Conservation (phyloP, 1,139 yeast species). For the Arxiozyma heterogenica region DNA sequence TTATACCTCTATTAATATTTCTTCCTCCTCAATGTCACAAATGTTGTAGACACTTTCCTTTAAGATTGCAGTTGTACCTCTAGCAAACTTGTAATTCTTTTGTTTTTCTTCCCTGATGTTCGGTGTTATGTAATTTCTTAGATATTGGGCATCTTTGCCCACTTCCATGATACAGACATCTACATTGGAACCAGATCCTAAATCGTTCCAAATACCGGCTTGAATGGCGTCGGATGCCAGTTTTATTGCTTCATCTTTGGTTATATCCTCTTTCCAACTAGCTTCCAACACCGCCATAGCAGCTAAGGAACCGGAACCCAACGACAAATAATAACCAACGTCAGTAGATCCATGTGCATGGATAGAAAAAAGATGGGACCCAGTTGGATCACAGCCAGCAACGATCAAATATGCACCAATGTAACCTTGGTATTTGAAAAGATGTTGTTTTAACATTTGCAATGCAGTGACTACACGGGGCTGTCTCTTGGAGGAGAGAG, state of each 20-base stretch:
- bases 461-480: slow-evolving; percentile 93
- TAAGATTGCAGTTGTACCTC: slow-evolving; percentile 87
- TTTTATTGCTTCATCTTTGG: slow-evolving; percentile 79
- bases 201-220: slow-evolving; percentile 98
- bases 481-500: slow-evolving; percentile 69
- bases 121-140: slow-evolving; percentile 85
- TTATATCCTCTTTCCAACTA: slow-evolving; percentile 69
- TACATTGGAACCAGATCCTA: slow-evolving; percentile 96
- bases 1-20: slow-evolving; percentile 32
- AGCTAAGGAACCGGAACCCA: slow-evolving; percentile 97
- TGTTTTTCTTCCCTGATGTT: slow-evolving; percentile 78
- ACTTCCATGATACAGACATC: slow-evolving; percentile 94
- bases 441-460: slow-evolving; percentile 88
- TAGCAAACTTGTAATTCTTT: slow-evolving; percentile 69
- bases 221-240: slow-evolving; percentile 89
- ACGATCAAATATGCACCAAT: slow-evolving; percentile 94
- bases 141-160: slow-evolving; percentile 75
- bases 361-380: slow-evolving; percentile 82
- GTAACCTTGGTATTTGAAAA: slow-evolving; percentile 94
- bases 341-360: slow-evolving; percentile 99
- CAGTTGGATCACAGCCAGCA: slow-evolving; percentile 95
- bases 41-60: slow-evolving; percentile 54
- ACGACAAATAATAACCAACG: slow-evolving; percentile 81
- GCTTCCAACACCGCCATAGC: slow-evolving; percentile 97
- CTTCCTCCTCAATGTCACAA: slow-evolving; percentile 65